These are phyloP conservation scores for Daldinia decipiens DNA, from an alignment of 495 filamentous ascomycete genomes.

Conservation along the genomic window DNA sequence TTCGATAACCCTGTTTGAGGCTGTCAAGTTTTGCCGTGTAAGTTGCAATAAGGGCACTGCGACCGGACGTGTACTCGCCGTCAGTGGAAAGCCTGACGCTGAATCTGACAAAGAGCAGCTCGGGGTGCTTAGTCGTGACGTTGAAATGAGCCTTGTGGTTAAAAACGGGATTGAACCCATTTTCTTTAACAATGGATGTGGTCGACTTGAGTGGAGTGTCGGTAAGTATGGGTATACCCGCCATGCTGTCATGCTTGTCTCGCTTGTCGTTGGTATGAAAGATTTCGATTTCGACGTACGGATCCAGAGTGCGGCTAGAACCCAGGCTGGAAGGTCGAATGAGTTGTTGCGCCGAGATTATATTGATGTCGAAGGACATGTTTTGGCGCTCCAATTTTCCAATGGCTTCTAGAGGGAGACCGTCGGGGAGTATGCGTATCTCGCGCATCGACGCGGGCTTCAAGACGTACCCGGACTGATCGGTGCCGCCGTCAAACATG, in stretches of 20 bases:
- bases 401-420: slow-evolving; percentile 53
- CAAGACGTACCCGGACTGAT: slow-evolving; percentile 89
- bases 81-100: slow-evolving; percentile 86
- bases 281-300: slow-evolving; percentile 94
- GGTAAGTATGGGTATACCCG: slow-evolving; percentile 64
- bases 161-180: slow-evolving; percentile 92
- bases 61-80: slow-evolving; percentile 65
- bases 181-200: slow-evolving; percentile 80
- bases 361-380: slow-evolving; percentile 83
- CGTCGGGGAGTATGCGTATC: slow-evolving; percentile 61
- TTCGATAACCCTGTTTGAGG: slow-evolving; percentile 94
- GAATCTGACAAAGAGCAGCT: slow-evolving; percentile 92
- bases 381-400: slow-evolving; percentile 76
- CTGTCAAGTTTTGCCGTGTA: slow-evolving; percentile 92
- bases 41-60: slow-evolving; percentile 75
- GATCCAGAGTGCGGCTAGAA: slow-evolving; percentile 80
- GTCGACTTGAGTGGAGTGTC: slow-evolving; percentile 73
- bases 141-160: slow-evolving; percentile 75
- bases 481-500: slow-evolving; percentile 94
- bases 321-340: slow-evolving; percentile 79
- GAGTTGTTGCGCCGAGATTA: slow-evolving; percentile 94
- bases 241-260: slow-evolving; percentile 60
- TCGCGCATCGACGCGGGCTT: slow-evolving; percentile 87
- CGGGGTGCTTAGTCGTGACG: slow-evolving; percentile 88
- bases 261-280: slow-evolving; percentile 91